Percentiles rank a stretch among this genome's conserved stretches.
Conservation (phyloP, 257 asterid species). For the Verbascum thapsus region DNA sequence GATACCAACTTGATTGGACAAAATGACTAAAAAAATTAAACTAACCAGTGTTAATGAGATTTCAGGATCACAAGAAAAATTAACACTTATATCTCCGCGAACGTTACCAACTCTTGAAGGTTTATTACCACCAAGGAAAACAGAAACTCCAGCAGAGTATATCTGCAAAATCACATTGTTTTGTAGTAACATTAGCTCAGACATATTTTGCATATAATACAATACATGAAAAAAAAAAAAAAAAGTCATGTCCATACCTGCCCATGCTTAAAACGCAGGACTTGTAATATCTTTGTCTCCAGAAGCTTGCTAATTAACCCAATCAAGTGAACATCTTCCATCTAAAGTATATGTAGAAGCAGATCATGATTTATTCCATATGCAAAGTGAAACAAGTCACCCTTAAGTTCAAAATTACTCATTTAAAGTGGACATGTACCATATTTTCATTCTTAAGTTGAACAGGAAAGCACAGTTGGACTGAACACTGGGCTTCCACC, state of each 20-base stretch:
- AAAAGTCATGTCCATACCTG: slow-evolving; percentile 50
- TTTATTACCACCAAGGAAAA: slow-evolving; percentile 91
- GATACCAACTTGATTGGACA: slow-evolving; percentile 34
- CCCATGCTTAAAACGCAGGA: slow-evolving; percentile 91
- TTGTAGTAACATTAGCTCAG: slow-evolving; percentile 24
- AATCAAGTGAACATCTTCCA: slow-evolving; percentile 87
- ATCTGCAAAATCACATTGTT: slow-evolving; percentile 49
- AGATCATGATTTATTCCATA: slow-evolving; percentile 6
- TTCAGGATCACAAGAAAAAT: slow-evolving; percentile 94
- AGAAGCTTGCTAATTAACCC: slow-evolving; percentile 93
- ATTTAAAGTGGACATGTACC: slow-evolving; percentile 42
- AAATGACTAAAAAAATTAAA: slow-evolving; percentile 26
- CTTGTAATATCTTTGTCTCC: slow-evolving; percentile 87
- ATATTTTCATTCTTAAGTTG: slow-evolving; percentile 78
- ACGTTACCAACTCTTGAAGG: slow-evolving; percentile 85
- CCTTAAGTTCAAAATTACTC: slow-evolving; percentile 23
- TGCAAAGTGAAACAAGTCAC: neutral
- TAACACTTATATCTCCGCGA: slow-evolving; percentile 86
- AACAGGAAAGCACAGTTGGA: slow-evolving; percentile 91
- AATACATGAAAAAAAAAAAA: slow-evolving; percentile 22
- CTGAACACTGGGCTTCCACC: slow-evolving; percentile 98
- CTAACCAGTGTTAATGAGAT: slow-evolving; percentile 78
- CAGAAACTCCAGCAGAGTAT: slow-evolving; percentile 95
- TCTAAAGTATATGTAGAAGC: slow-evolving; percentile 43
- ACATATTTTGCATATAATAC: slow-evolving; percentile 11